These are phyloP conservation scores for Pythium periplocum DNA, from an alignment of 352 stramenopile species.

Conservation along the genomic window DNA sequence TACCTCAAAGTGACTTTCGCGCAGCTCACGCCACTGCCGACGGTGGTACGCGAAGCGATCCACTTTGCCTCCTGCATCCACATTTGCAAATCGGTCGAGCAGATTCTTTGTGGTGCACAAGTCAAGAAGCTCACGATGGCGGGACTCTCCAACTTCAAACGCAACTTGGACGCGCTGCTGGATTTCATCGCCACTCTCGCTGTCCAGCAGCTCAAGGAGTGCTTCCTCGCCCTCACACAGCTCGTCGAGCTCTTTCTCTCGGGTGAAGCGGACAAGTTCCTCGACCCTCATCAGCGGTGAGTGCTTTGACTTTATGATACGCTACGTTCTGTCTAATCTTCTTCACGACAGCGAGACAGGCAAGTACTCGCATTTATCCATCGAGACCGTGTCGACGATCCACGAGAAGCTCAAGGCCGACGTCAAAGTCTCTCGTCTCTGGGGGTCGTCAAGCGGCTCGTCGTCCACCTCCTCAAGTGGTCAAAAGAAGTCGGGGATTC, in stretches of 20 bases:
- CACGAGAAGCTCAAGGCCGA: constrained; percentile 68
- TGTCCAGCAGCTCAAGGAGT: constrained; percentile 58
- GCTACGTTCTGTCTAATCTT: neutral
- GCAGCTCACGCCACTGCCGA: constrained; percentile 50
- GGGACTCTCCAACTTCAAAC: constrained; percentile 71
- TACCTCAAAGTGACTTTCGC: constrained; percentile 80
- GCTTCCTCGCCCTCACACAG: constrained; percentile 57
- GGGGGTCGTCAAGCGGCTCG: constrained; percentile 31
- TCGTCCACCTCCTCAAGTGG: constrained; percentile 9
- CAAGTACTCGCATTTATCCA: constrained; percentile 65
- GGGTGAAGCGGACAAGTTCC: constrained; percentile 44
- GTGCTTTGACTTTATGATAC: constrained; percentile 1
- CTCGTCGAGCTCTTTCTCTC: constrained; percentile 69
- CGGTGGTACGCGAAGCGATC: constrained; percentile 51
- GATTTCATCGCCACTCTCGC: constrained; percentile 56
- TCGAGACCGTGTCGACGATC: constrained; percentile 57
- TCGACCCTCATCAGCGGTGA: constrained; percentile 60
- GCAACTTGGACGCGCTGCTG: constrained; percentile 65
- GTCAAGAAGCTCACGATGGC: constrained; percentile 72
- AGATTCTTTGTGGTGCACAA: constrained; percentile 47
- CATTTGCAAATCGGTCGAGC: constrained; percentile 70
- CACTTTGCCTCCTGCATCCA: constrained; percentile 78
- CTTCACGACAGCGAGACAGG: constrained; percentile 30
- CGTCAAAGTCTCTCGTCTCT: constrained; percentile 46
- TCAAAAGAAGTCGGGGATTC: constrained; percentile 33